Evolutionary conservation across 2,329 filamentous ascomycete genomes (phyloP), one percentile per base, ranked within the genome.

Genomic region (Claviceps pusilla): DNA sequence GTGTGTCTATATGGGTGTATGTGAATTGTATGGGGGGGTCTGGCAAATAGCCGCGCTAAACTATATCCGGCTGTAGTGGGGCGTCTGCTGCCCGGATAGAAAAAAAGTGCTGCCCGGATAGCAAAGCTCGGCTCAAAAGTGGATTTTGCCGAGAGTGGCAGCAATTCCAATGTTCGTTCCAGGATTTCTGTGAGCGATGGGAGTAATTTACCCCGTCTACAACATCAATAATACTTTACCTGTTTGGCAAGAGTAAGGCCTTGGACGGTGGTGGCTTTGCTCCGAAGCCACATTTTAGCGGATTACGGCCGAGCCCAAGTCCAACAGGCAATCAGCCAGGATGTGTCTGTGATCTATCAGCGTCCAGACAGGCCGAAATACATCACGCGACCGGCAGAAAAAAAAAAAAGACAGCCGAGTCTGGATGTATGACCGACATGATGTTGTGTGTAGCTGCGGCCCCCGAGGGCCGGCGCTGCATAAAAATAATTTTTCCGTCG

Each of bases 141-240:
- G 50, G 45, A 52, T 55, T 52, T 55, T 35, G 45, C 50, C 54
- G 50, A 55, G 28, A 50, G 39, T 35, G 29, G 31, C 12, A 46
- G 48, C 42, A 45, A 54, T 49, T n/a, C 43, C 28, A 7, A 48
- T 48, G 2, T 41, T 41, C 14, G 37, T 41, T 41, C 14, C 37
- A 41, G 16, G 37, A 16, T 41, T 41, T 41, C 37, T 16, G 12
- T 16, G 12, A 41, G 37, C 37, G 37, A 41, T 16, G 37, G 37
- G 37, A 41, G 14, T 7, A 16, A n/a, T n/a, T 24, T 11, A 7
- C 3, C 35, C 35, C 35, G 11, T 37, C 10, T 37, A 12, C 35
- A 37, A 37, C 35, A 37, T 12, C 35, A 37, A 37, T 10, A 37
- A 37, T 10, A 37, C 35, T 37, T 37, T 11, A 11, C 35, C 35